A percentile compares a stretch with the other conserved stretches of the same genome.
phyloP scores from a whole-genome alignment of 345 rosid species.

The Tarenaya hassleriana region DNA sequence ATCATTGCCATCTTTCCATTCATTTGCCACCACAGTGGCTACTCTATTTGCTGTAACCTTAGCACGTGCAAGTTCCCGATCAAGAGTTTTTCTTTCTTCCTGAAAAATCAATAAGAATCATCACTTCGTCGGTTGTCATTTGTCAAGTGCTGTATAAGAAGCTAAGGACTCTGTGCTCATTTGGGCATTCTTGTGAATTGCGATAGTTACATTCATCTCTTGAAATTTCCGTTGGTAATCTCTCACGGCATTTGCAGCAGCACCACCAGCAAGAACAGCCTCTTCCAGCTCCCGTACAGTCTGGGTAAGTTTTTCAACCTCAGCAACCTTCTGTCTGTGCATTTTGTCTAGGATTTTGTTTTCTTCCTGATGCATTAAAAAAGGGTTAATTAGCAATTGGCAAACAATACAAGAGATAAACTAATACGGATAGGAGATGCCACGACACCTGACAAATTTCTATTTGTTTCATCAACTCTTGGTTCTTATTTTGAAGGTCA shows the following conservation, averaged over 20 bases:
- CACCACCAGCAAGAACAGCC: conserved; percentile 99
- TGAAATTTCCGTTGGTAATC: conserved; percentile 97
- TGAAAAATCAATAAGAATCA: conserved; percentile 25
- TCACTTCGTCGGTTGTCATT: background rate
- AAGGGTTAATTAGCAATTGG: background rate
- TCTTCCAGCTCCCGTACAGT: conserved; percentile 95
- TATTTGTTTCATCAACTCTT: conserved; percentile 93
- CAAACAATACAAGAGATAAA: background rate
- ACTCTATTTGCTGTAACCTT: conserved; percentile 97
- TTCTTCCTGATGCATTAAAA: conserved; percentile 58
- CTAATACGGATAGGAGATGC: conserved; percentile 12
- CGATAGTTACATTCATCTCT: conserved; percentile 84
- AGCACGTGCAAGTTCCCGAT: conserved; percentile 96
- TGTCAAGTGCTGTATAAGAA: background rate
- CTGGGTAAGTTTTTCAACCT: conserved; percentile 97
- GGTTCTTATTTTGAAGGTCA: conserved; percentile 98
- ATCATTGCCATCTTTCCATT: conserved; percentile 97
- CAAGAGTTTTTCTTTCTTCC: conserved; percentile 97
- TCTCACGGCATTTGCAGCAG: conserved; percentile 97
- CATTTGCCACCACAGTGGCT: conserved; percentile 95
- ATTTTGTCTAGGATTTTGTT: conserved; percentile 92
- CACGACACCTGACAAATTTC: conserved; percentile 92
- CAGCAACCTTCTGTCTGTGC: conserved; percentile 98
- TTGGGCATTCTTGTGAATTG: background rate
- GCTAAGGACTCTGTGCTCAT: background rate